phyloP scores from a whole-genome alignment of 1,139 yeast species.

The Saccharomycopsis hybrid region DNA sequence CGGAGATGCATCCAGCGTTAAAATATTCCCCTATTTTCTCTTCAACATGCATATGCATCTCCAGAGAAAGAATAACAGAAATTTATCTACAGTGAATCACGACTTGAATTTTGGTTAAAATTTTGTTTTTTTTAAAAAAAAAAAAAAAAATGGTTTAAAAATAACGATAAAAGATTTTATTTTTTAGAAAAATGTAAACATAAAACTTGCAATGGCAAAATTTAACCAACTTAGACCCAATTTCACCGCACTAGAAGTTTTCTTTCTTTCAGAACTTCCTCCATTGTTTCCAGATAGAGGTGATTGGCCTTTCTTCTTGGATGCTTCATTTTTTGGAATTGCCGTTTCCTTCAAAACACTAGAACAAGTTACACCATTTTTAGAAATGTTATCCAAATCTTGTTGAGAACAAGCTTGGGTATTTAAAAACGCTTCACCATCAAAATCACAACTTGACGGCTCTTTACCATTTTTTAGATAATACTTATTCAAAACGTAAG shows the following conservation, averaged over 20 bases:
- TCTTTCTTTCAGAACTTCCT: neutral
- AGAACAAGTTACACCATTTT: constrained; percentile 11
- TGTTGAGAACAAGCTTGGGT: constrained; percentile 6
- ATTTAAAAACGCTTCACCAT: constrained; percentile 33
- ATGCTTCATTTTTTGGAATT: neutral
- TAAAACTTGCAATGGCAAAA: too few relatives aligned
- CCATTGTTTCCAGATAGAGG: neutral
- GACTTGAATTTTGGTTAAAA: too few relatives aligned
- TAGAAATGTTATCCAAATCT: constrained; percentile 12
- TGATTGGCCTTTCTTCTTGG: neutral
- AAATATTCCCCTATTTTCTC: too few relatives aligned
- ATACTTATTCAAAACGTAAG: constrained; percentile 59
- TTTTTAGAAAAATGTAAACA: too few relatives aligned
- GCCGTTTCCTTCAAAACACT: constrained; percentile 3
- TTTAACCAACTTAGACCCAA: too few relatives aligned
- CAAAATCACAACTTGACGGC: constrained; percentile 56
- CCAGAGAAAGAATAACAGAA: too few relatives aligned
- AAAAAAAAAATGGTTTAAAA: too few relatives aligned
- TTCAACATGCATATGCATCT: too few relatives aligned
- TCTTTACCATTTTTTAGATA: constrained; percentile 42
- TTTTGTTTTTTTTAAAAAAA: too few relatives aligned
- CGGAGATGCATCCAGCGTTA: too few relatives aligned
- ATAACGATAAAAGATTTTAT: too few relatives aligned
- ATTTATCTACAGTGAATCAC: too few relatives aligned
- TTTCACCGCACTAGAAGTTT: neutral